phyloP scores from a whole-genome alignment of 176 grass and related monocot species.

The Avena eriantha region DNA sequence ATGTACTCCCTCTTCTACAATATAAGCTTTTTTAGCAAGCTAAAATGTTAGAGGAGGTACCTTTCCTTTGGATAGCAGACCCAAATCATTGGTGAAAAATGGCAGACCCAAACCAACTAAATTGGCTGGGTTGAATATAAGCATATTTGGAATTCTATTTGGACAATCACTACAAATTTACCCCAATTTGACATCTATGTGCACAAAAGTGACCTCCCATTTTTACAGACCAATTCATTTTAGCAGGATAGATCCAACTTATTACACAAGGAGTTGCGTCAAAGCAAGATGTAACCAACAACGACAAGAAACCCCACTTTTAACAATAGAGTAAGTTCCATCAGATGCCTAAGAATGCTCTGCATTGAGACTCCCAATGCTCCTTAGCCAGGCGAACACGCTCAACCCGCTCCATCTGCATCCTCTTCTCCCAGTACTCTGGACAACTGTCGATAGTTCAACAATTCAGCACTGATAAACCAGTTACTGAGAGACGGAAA shows the following conservation, averaged over 20 bases:
- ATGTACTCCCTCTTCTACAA: background rate
- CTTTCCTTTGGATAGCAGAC: background rate
- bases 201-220: background rate
- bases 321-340: background rate
- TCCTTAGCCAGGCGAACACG: conserved; percentile 76
- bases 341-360: conserved; percentile 72
- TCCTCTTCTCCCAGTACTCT: conserved; percentile 73
- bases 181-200: background rate
- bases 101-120: background rate
- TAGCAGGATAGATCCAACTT: background rate
- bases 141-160: conserved; percentile 1
- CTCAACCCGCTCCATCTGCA: conserved; percentile 63
- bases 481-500: background rate
- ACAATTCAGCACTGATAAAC: background rate
- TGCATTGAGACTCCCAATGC: conserved; percentile 71
- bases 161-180: background rate
- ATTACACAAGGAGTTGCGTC: conserved; percentile 10
- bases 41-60: background rate
- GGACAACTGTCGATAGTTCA: conserved; percentile 64
- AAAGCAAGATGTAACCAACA: conserved; percentile 22
- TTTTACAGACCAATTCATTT: background rate
- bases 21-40: no score
- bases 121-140: background rate
- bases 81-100: background rate
- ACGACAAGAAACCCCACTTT: conserved; percentile 18